These are phyloP conservation scores for Picea sitchensis DNA, from an alignment of 75 land plant genomes.

Conservation along the genomic window DNA sequence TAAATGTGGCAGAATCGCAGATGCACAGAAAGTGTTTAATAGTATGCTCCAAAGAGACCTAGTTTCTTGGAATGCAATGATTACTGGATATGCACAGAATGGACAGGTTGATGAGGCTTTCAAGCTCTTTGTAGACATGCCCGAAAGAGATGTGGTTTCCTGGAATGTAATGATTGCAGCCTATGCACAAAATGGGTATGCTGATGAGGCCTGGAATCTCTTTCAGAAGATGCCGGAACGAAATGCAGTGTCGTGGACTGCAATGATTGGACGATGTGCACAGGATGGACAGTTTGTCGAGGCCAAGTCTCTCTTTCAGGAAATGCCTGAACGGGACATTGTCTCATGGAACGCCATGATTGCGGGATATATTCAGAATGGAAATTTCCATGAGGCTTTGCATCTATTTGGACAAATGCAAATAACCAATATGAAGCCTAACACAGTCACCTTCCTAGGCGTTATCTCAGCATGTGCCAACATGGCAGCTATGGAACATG, in stretches of 20 bases:
- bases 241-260: slow-evolving; percentile 13
- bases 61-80: slow-evolving; percentile 40
- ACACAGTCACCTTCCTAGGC: slow-evolving; percentile 26
- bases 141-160: slow-evolving; percentile 20
- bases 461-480: slow-evolving; percentile 37
- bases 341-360: slow-evolving; percentile 46
- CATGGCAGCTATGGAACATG: no score
- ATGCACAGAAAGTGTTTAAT: slow-evolving; percentile 30
- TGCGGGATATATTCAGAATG: slow-evolving; percentile 28
- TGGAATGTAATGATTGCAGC: slow-evolving; percentile 13
- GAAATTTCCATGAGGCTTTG: slow-evolving; percentile 22
- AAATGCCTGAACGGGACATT: slow-evolving; percentile 29
- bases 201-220: slow-evolving; percentile 10
- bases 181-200: slow-evolving; percentile 6
- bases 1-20: slow-evolving; percentile 27
- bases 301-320: slow-evolving; percentile 21
- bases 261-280: slow-evolving; percentile 13
- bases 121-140: slow-evolving; percentile 22
- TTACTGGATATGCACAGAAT: slow-evolving; percentile 16
- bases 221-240: slow-evolving; percentile 12
- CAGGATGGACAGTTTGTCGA: slow-evolving; percentile 18
- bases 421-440: slow-evolving; percentile 22
- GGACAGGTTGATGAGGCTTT: slow-evolving; percentile 14
- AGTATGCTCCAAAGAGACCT: slow-evolving; percentile 21
- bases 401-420: slow-evolving; percentile 37